Evolutionary conservation across 2,329 filamentous ascomycete genomes (phyloP), one percentile per base, ranked within the genome.

Genomic region (Xylariaceae sp.): DNA sequence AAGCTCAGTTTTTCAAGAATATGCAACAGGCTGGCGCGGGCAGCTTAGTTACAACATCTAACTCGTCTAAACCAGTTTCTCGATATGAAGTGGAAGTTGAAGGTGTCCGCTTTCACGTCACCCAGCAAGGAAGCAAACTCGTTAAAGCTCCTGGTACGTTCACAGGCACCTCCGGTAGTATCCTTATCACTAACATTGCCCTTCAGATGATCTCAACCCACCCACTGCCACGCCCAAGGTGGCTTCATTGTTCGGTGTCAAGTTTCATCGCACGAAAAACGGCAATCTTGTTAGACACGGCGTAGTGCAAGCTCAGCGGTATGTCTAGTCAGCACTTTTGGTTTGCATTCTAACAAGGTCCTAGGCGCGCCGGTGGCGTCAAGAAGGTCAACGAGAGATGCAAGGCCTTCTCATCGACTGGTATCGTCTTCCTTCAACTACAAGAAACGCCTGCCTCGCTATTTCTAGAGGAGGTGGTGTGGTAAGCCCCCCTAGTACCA

Each of bases 261-360:
- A 84, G 63, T 96, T 96, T 71, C 83, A 91, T 67, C 85, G 92
- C 64, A 96, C 91, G 74, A 96, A 94, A 73, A 89, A 88, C 66
- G 92, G 92, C 60, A 96, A 96, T 66, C 83, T 96, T 23, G 89
- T 93, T 69, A 88, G 91, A 53, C 83, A 89, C 68, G 87, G 89
- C 62, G 81, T 92, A 53, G 83, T 94, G 58, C 87, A 88, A 71
- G 87, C 87, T 61, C 89, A 91, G 74, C 87, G 85, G 90, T 94
- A 85, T 76, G 87, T 82, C 47, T 26, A 56, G 53, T 64, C 57
- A 49, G 43, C 57, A 33, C 19, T 6, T 44, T 47, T 21, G 55
- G 53, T 56, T 58, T 67, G 70, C 44, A 65, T 65, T 68, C 81
- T 85, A 71, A 78, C 72, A 61, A 12, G 3, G 33, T 47, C n/a